Percentiles rank a stretch among this genome's conserved stretches.
These are phyloP conservation scores for Pestalotiopsis sp. DNA, from an alignment of 2,329 filamentous ascomycete genomes.

Conservation along the genomic window DNA sequence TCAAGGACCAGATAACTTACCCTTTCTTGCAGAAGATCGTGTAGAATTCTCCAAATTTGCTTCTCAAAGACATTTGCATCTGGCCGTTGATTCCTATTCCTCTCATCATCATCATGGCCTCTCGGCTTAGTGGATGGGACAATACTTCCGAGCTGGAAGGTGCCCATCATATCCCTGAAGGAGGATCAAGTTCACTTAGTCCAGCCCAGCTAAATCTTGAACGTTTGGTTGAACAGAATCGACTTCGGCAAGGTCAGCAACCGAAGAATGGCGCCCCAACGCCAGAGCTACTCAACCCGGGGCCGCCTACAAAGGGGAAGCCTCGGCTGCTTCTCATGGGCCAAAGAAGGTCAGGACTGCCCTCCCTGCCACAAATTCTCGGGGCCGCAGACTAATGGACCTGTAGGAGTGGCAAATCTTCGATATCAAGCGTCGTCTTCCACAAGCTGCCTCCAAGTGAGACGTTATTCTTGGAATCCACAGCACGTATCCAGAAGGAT, in stretches of 20 bases:
- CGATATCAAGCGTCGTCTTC: slow-evolving; percentile 98
- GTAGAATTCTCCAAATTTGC: not conserved
- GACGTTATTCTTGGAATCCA: slow-evolving; percentile 94
- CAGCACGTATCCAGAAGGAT: slow-evolving; percentile 90
- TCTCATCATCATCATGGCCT: slow-evolving; percentile 28
- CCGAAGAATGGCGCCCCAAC: slow-evolving; percentile 46
- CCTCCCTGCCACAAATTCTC: slow-evolving; percentile 8
- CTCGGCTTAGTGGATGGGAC: slow-evolving; percentile 30
- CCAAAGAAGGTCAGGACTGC: slow-evolving; percentile 76
- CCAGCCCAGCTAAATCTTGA: slow-evolving; percentile 65
- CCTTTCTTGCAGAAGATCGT: not conserved
- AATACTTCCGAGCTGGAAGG: slow-evolving; percentile 20
- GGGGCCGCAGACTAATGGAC: not conserved
- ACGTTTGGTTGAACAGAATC: slow-evolving; percentile 65
- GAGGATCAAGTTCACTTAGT: slow-evolving; percentile 43
- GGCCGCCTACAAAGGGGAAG: slow-evolving; percentile 63
- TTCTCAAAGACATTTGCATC: not conserved
- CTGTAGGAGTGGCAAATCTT: slow-evolving; percentile 91
- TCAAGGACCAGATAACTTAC: too few relatives aligned
- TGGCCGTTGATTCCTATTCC: not conserved
- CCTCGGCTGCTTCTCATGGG: slow-evolving; percentile 93
- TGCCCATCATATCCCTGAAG: slow-evolving; percentile 16
- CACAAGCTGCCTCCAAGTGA: slow-evolving; percentile 96
- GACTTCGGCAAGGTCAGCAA: slow-evolving; percentile 50
- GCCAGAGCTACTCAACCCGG: slow-evolving; percentile 43